phyloP scores from a whole-genome alignment of 805 yeast species.

The Torulaspora gathmanii region DNA sequence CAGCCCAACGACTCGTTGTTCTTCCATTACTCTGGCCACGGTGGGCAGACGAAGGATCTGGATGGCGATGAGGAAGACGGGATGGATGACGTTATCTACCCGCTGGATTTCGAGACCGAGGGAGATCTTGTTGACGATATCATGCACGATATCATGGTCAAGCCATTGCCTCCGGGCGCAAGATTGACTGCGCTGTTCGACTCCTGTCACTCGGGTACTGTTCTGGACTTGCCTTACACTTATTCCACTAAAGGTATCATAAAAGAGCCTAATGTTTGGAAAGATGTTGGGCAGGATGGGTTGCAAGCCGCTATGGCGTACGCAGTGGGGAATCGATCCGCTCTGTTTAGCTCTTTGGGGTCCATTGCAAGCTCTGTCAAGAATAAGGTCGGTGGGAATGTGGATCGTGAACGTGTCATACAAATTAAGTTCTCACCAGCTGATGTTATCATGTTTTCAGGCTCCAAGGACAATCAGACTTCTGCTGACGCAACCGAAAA shows the following conservation, averaged over 20 bases:
- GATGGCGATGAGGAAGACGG: slow-evolving; percentile 77
- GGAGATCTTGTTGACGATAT: slow-evolving; percentile 74
- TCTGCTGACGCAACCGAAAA: slow-evolving; percentile 75
- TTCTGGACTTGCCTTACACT: slow-evolving; percentile 69
- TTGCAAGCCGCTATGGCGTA: slow-evolving; percentile 56
- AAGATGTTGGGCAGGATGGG: slow-evolving; percentile 68
- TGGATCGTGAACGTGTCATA: slow-evolving; percentile 42
- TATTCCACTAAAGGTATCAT: slow-evolving; percentile 80
- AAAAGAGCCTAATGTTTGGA: slow-evolving; percentile 74
- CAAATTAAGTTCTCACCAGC: slow-evolving; percentile 66
- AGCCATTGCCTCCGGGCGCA: slow-evolving; percentile 65
- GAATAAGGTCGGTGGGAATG: slow-evolving; percentile 37
- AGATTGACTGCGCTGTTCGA: slow-evolving; percentile 77
- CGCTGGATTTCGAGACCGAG: slow-evolving; percentile 60
- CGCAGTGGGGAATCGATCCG: slow-evolving; percentile 50
- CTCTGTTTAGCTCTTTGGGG: slow-evolving; percentile 42
- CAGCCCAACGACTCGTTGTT: slow-evolving; percentile 71
- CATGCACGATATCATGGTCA: slow-evolving; percentile 67
- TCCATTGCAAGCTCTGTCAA: slow-evolving; percentile 43
- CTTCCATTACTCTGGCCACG: slow-evolving; percentile 85
- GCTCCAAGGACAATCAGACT: slow-evolving; percentile 81
- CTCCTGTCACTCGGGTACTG: slow-evolving; percentile 84
- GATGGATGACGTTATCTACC: slow-evolving; percentile 66
- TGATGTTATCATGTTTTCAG: slow-evolving; percentile 70
- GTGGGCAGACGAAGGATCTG: slow-evolving; percentile 64